A percentile compares a stretch with the other conserved stretches of the same genome.
Evolutionary conservation across 352 stramenopile genomes (phyloP).

Genomic region (Thraustotheca clavata): DNA sequence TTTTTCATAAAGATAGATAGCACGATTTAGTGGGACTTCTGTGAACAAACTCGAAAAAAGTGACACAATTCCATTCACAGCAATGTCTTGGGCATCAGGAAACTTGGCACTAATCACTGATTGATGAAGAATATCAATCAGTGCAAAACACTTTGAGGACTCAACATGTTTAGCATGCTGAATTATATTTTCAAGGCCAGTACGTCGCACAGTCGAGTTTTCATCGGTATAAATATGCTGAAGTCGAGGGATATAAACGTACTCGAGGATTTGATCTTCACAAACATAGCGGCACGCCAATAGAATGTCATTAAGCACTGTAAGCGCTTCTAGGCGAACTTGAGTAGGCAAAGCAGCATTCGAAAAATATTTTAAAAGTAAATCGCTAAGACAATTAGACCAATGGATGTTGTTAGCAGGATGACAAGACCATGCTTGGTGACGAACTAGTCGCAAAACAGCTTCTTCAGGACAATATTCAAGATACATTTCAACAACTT

Average conservation of each 20-base stretch:
- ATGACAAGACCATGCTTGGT: constrained; percentile 52
- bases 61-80: constrained; percentile 46
- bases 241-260: constrained; percentile 66
- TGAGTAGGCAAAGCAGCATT: constrained; percentile 31
- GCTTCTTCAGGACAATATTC: constrained; percentile 47
- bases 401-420: constrained; percentile 60
- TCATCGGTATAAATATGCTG: constrained; percentile 61
- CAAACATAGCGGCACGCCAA: constrained; percentile 69
- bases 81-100: constrained; percentile 58
- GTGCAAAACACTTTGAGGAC: constrained; percentile 66
- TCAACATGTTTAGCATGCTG: constrained; percentile 63
- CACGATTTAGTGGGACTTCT: constrained; percentile 54
- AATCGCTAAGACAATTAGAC: constrained; percentile 42
- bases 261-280: constrained; percentile 79
- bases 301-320: constrained; percentile 60
- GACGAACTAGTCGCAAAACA: constrained; percentile 46
- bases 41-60: constrained; percentile 76
- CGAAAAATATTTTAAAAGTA: constrained; percentile 62
- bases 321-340: constrained; percentile 60
- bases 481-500: constrained; percentile 65
- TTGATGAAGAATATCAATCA: constrained; percentile 71
- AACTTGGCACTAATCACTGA: constrained; percentile 51
- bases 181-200: constrained; percentile 53
- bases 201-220: constrained; percentile 44
- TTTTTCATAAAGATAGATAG: constrained; percentile 75